Evolutionary conservation across 495 filamentous ascomycete species (phyloP).

Genomic region (Neurospora sp.): DNA sequence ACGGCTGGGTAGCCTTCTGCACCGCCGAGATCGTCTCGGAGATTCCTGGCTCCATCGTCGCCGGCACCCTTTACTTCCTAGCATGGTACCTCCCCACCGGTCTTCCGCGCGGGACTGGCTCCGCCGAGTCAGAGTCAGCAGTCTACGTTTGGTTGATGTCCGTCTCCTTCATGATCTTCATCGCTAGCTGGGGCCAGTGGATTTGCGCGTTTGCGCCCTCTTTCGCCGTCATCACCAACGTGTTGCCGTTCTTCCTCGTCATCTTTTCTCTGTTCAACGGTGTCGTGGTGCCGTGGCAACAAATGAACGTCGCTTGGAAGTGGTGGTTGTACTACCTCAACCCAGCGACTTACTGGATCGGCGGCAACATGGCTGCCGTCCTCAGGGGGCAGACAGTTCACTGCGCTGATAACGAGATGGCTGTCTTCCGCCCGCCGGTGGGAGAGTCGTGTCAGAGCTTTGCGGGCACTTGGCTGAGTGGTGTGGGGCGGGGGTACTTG

Average conservation of each 20-base stretch:
- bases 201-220: constrained; percentile 71
- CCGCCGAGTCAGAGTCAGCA: constrained; percentile 44
- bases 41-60: constrained; percentile 59
- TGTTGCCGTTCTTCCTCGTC: constrained; percentile 69
- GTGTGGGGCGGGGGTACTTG: constrained; percentile 46
- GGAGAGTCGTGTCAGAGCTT: constrained; percentile 55
- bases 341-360: constrained; percentile 60
- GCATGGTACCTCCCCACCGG: constrained; percentile 77
- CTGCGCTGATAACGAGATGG: constrained; percentile 50
- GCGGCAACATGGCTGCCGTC: constrained; percentile 57
- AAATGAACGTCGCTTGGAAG: constrained; percentile 62
- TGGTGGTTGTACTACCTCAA: constrained; percentile 70
- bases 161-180: constrained; percentile 73
- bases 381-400: constrained; percentile 44
- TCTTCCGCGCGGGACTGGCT: constrained; percentile 31
- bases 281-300: constrained; percentile 51
- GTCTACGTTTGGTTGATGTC: constrained; percentile 83
- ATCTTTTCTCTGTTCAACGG: constrained; percentile 69
- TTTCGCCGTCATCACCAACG: constrained; percentile 72
- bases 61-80: constrained; percentile 56
- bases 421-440: constrained; percentile 54
- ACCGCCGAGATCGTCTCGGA: constrained; percentile 69
- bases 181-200: constrained; percentile 72
- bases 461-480: constrained; percentile 38
- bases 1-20: constrained; percentile 74